These are phyloP conservation scores for Penicillium cinerascens DNA, from an alignment of 495 filamentous ascomycete genomes.

Conservation along the genomic window DNA sequence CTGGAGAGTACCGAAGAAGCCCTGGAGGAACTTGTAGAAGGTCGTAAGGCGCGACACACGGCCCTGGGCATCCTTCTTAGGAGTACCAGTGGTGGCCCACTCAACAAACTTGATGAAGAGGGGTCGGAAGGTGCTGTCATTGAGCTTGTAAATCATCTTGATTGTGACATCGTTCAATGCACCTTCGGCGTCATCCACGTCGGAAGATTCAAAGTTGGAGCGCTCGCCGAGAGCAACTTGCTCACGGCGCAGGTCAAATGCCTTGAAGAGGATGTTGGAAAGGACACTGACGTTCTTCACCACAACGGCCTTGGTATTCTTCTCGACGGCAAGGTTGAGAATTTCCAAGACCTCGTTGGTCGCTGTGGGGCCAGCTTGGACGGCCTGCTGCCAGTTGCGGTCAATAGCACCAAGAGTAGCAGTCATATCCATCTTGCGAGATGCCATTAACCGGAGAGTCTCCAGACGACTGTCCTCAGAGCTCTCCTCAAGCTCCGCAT, in stretches of 20 bases:
- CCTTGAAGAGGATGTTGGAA: constrained; percentile 65
- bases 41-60: constrained; percentile 57
- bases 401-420: constrained; percentile 64
- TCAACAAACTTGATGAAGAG: constrained; percentile 80
- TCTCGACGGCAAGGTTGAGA: constrained; percentile 65
- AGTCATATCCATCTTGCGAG: constrained; percentile 65
- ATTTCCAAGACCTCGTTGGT: constrained; percentile 63
- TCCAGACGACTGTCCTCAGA: constrained; percentile 62
- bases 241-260: constrained; percentile 68
- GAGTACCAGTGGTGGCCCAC: constrained; percentile 59
- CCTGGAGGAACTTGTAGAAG: constrained; percentile 73
- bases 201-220: constrained; percentile 42
- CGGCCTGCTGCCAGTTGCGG: constrained; percentile 64
- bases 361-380: constrained; percentile 56
- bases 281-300: constrained; percentile 64
- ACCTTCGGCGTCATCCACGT: constrained; percentile 62
- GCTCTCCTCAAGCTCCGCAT: constrained; percentile 47
- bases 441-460: constrained; percentile 65
- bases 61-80: constrained; percentile 57
- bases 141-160: constrained; percentile 92
- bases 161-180: constrained; percentile 63
- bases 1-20: constrained; percentile 81
- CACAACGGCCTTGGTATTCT: constrained; percentile 69
- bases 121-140: constrained; percentile 93
- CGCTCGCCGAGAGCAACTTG: constrained; percentile 35